Evolutionary conservation across 2,329 filamentous ascomycete genomes (phyloP), one percentile per base, ranked within the genome.

Genomic region (Colletotrichum sp.): DNA sequence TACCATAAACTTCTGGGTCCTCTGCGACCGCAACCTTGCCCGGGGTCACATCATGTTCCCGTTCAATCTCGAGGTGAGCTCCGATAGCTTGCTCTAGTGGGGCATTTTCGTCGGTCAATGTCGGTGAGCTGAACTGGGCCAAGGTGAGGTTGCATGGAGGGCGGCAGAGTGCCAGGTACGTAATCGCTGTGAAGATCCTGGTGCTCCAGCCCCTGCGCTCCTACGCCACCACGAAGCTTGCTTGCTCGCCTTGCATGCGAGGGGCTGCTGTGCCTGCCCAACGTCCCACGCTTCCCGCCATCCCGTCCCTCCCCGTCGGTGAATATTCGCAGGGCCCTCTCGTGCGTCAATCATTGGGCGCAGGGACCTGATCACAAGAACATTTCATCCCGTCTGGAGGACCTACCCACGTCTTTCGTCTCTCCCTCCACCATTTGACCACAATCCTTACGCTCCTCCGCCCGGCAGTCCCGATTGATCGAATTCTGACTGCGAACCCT

Each of bases 201-300:
- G 59, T 18, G 44, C 22, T 60, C 55, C 32, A 71, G 68, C 26
- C 72, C 72, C 72, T 75, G 72, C 34, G 26, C 68, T 32, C 24
- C 34, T 64, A 71, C 60, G 72, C 68, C 68, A 75, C 60, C 48
- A 24, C 34, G 62, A 75, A 75, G 68, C 72, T 72, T 75, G 55
- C 64, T 69, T 63, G 28, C 64, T 30, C 30, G 65, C 57, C 24
- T 60, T 22, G 36, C 26, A 13, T 48, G 34, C 70, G 64, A 68
- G 28, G 57, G 65, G 57, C 57, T 36, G 32, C 28, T 32, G 30
- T 52, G 39, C 66, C 30, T 55, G 22, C 30, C 71, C 62, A 39
- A 69, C 65, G 71, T 69, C 28, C 36, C 57, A 34, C 71, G 39
- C 52, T 69, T 30, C 44, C 52, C 34, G 36, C 24, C 44, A 67